Base-by-base conservation (phyloP, 352 stramenopile genomes). In the Plasmopara muralis region DNA sequence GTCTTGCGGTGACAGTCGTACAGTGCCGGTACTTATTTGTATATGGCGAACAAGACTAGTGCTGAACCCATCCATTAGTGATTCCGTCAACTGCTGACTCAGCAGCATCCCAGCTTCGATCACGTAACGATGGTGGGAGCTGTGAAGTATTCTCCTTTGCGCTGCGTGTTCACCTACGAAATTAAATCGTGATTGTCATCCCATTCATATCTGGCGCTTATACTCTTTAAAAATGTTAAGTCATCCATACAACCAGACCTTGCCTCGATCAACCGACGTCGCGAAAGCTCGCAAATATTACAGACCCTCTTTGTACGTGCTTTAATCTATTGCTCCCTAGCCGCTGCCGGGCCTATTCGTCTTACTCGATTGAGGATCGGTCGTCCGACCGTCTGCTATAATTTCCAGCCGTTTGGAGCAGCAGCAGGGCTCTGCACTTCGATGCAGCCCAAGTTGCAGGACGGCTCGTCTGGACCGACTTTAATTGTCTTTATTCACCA, bases 281-380 rank as follows among this genome's bases (percentile, higher is more conserved):
- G 12, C 12, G 1, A 12, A 2, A 35, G 6, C 15, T 29, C 8
- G 5, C 0, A 6, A 38, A 49, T 38, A 29, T n/a, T 40, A 35
- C 25, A 47, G 45, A 63, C 58, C 61, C 20, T 25, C 20, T 25
- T 6, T 2, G 62, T 70, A 51, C 57, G 15, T 58, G 48, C 52
- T 57, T 66, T 44, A 48, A 66, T 45, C 45, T 15, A 44, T 56
- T 58, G 46, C 56, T 65, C 61, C 18, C 49, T 44, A 29, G 12
- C n/a, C 31, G 33, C 45, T 39, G 62, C 33, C 62, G 15, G 45
- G 45, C 57, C 62, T 70, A 64, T 68, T 42, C 60, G 49, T 54
- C 48, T 37, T 43, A 43, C 42, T 57, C 33, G 42, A 55, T 58
- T 25, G 53, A 55, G 29, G 43, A 54, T 58, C 37, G 39, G 29